Evolutionary conservation across 768 basidiomycete species (phyloP).

Genomic region (Mycena floridula): DNA sequence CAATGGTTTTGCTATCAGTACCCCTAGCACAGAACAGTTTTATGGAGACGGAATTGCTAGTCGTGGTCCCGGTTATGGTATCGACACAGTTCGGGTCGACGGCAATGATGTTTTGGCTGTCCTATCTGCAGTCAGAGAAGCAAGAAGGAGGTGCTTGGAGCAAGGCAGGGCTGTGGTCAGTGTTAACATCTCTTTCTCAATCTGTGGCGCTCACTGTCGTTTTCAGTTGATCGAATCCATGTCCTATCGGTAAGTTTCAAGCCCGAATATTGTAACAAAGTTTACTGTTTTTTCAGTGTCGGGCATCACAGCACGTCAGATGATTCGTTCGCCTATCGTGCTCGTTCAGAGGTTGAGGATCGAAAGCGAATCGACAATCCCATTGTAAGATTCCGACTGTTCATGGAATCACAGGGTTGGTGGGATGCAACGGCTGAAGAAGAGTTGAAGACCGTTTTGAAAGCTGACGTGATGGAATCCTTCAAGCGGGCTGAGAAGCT

Average conservation of each 20-base stretch:
- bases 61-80: constrained; percentile 87
- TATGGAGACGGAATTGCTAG: constrained; percentile 91
- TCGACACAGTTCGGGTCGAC: constrained; percentile 89
- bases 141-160: constrained; percentile 63
- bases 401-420: constrained; percentile 79
- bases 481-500: constrained; percentile 74
- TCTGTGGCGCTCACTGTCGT: too few species aligned
- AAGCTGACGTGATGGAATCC: constrained; percentile 67
- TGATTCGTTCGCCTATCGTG: constrained; percentile 91
- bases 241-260: constrained; percentile 65
- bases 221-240: constrained; percentile 87
- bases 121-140: constrained; percentile 64
- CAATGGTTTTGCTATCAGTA: constrained; percentile 95
- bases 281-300: constrained; percentile 33
- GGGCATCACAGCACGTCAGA: constrained; percentile 96
- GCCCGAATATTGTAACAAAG: constrained; percentile 3
- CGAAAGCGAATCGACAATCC: constrained; percentile 90
- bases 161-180: constrained; percentile 77
- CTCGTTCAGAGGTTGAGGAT: constrained; percentile 86
- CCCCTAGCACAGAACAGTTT: constrained; percentile 84
- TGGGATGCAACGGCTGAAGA: constrained; percentile 77
- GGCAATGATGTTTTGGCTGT: constrained; percentile 92
- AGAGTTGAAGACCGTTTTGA: constrained; percentile 59
- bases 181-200: too few species aligned
- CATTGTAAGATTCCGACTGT: constrained; percentile 76